Percentiles rank a stretch among this genome's conserved stretches.
Conservation (phyloP, 2,329 filamentous ascomycete genomes). For the Calonectria multiphialidica region DNA sequence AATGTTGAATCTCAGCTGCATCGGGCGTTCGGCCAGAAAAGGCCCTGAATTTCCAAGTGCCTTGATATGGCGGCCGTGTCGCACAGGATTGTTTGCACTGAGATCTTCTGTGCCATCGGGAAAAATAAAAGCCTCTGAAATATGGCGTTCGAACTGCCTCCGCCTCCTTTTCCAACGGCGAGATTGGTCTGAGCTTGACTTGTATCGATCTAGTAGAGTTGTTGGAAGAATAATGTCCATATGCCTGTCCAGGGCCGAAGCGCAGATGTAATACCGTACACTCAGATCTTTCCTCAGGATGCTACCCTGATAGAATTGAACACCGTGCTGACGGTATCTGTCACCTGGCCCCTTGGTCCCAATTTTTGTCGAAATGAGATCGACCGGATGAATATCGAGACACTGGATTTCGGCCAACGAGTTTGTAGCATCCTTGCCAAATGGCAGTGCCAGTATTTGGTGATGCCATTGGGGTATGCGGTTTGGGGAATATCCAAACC, state of each 20-base stretch:
- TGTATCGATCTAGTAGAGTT: conserved; percentile 37
- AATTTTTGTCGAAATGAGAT: conserved; percentile 29
- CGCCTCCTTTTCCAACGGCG: conserved; percentile 46
- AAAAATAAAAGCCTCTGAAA: conserved; percentile 50
- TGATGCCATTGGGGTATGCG: conserved; percentile 53
- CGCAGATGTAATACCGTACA: conserved; percentile 55
- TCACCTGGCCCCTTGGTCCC: conserved; percentile 39
- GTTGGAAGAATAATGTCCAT: conserved; percentile 45
- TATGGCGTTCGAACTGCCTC: conserved; percentile 43
- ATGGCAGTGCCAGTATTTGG: conserved; percentile 46
- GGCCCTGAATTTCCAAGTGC: neutral
- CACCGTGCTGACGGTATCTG: conserved; percentile 47
- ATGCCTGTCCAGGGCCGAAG: conserved; percentile 38
- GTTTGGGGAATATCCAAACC: conserved; percentile 45
- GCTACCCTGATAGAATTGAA: conserved; percentile 62
- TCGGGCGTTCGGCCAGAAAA: conserved; percentile 27
- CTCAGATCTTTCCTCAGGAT: conserved; percentile 57
- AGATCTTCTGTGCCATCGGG: conserved; percentile 50
- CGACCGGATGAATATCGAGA: conserved; percentile 45
- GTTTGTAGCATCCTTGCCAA: conserved; percentile 11
- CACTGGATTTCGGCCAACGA: conserved; percentile 34
- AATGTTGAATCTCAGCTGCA: conserved; percentile 39
- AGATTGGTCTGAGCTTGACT: conserved; percentile 39
- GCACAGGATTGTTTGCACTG: conserved; percentile 38
- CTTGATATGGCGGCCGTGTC: conserved; percentile 4